These are phyloP conservation scores for Pogostemon cablin DNA, from an alignment of 257 asterid genomes.

Conservation along the genomic window DNA sequence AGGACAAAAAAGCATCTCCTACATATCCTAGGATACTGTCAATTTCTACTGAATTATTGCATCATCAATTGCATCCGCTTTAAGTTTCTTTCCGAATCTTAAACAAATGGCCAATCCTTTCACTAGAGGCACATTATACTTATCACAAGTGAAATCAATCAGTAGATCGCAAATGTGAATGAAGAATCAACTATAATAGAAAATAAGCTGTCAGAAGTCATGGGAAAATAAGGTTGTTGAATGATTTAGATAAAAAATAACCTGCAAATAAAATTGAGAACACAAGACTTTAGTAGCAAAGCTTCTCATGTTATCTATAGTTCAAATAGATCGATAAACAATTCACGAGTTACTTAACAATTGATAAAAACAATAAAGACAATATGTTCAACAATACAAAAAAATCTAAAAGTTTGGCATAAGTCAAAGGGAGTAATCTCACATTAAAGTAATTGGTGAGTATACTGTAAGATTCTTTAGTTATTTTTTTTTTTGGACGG, in stretches of 20 bases:
- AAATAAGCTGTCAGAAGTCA: constrained; percentile 9
- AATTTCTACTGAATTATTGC: neutral
- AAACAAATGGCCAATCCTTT: neutral
- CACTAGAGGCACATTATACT: neutral
- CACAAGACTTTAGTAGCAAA: neutral
- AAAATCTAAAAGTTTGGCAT: neutral
- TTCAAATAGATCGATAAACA: constrained; percentile 12
- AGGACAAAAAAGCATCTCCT: constrained; percentile 12
- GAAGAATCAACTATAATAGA: neutral
- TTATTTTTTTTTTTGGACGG: neutral
- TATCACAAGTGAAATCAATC: neutral
- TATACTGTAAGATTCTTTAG: neutral
- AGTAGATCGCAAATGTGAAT: neutral
- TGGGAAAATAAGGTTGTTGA: constrained; percentile 5
- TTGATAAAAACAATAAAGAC: neutral
- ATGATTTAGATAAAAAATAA: neutral
- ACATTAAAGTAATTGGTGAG: neutral
- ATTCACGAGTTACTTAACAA: neutral
- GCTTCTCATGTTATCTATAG: neutral
- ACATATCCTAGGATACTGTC: neutral
- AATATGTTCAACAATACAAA: neutral
- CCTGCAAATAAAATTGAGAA: neutral
- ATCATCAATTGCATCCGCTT: neutral
- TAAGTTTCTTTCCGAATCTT: neutral
- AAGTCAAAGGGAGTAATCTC: neutral